Evolutionary conservation across 257 asterid species (phyloP).

Genomic region (Jaltomata sinuosa): DNA sequence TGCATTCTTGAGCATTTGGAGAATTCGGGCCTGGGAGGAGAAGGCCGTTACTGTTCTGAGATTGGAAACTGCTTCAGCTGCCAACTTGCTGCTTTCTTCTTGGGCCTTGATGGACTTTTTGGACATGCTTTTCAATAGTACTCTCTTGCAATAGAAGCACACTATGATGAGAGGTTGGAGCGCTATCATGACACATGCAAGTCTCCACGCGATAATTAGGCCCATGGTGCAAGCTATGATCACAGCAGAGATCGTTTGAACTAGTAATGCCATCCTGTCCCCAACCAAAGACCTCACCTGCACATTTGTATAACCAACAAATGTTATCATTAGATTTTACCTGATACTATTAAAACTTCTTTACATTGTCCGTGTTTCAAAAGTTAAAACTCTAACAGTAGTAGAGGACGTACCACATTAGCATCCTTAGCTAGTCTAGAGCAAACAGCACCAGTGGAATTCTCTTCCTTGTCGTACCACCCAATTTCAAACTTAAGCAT

Average conservation of each 20-base stretch:
- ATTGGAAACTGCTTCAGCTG: conserved; percentile 87
- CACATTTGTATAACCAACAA: not conserved
- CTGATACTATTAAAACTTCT: not conserved
- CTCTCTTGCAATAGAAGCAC: conserved; percentile 55
- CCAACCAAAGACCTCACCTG: conserved; percentile 91
- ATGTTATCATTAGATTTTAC: not conserved
- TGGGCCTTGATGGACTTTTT: conserved; percentile 64
- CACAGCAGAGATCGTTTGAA: conserved; percentile 72
- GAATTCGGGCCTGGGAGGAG: conserved; percentile 65
- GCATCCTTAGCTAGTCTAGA: conserved; percentile 86
- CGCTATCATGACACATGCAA: conserved; percentile 80
- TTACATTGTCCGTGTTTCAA: not conserved
- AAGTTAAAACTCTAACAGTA: not conserved
- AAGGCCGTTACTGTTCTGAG: conserved; percentile 71
- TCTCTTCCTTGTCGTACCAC: conserved; percentile 87
- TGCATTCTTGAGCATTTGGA: conserved; percentile 61
- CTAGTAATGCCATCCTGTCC: conserved; percentile 62
- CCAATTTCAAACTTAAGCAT: conserved; percentile 81
- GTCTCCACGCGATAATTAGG: conserved; percentile 65
- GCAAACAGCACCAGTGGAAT: conserved; percentile 69
- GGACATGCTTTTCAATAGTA: conserved; percentile 66
- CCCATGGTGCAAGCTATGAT: conserved; percentile 76
- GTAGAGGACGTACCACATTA: conserved; percentile 48
- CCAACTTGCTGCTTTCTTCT: conserved; percentile 71
- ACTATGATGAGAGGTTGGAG: conserved; percentile 65